Evolutionary conservation across 2,329 filamentous ascomycete species (phyloP).

Genomic region (Passalora sequoiae): DNA sequence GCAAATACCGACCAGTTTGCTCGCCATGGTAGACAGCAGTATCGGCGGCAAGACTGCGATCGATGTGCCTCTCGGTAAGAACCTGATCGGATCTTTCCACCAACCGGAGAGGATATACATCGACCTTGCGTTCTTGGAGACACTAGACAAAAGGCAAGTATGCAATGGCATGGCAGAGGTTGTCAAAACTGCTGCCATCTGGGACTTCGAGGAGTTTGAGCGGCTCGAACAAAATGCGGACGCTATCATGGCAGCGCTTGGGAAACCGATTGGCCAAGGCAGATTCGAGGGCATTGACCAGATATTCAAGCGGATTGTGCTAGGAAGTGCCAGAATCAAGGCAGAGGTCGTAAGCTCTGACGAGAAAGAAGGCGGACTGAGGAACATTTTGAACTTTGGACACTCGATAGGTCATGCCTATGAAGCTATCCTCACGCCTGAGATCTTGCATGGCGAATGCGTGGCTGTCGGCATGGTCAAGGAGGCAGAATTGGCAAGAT

Average conservation of each 20-base stretch:
- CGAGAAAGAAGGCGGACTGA: slow-evolving; percentile 86
- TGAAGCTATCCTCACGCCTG: slow-evolving; percentile 90
- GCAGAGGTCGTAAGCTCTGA: slow-evolving; percentile 90
- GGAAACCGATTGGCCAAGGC: slow-evolving; percentile 50
- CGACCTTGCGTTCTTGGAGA: slow-evolving; percentile 85
- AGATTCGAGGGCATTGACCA: slow-evolving; percentile 63
- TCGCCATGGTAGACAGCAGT: slow-evolving; percentile 97
- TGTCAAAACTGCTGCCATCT: slow-evolving; percentile 79
- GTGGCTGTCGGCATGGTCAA: slow-evolving; percentile 98
- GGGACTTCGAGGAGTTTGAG: slow-evolving; percentile 81
- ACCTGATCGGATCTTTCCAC: slow-evolving; percentile 93
- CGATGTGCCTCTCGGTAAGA: slow-evolving; percentile 93
- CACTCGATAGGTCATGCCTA: slow-evolving; percentile 97
- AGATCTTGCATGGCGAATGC: slow-evolving; percentile 90
- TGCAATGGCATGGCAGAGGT: slow-evolving; percentile 99
- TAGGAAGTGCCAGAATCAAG: slow-evolving; percentile 89
- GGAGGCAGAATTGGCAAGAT: slow-evolving; percentile 87
- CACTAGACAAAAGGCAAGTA: slow-evolving; percentile 83
- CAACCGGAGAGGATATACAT: slow-evolving; percentile 93
- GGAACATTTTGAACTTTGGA: slow-evolving; percentile 94
- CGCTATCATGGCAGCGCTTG: slow-evolving; percentile 67
- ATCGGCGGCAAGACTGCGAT: slow-evolving; percentile 99
- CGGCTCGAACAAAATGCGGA: slow-evolving; percentile 76
- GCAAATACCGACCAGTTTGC: slow-evolving; percentile 88
- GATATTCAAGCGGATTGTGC: slow-evolving; percentile 58